Conservation (phyloP, 176 grass and related monocot species). For the Tuctoria greenei region DNA sequence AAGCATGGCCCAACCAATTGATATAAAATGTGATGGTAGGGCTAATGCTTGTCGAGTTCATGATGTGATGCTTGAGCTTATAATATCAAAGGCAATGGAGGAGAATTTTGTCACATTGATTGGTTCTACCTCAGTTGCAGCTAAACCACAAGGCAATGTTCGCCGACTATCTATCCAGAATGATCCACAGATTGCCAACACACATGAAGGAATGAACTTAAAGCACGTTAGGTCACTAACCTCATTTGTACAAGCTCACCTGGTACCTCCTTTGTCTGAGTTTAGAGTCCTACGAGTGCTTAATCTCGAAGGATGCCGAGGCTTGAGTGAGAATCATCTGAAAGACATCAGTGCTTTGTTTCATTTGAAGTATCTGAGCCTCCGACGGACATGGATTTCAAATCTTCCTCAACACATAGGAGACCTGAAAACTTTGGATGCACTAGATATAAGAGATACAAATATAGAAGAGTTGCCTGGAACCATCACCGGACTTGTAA, state of each 20-base stretch:
- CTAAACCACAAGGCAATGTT: not conserved
- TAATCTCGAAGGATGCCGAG: slow-evolving; percentile 10
- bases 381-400: slow-evolving; percentile 32
- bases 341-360: slow-evolving; percentile 18
- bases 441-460: slow-evolving; percentile 32
- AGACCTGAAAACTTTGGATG: slow-evolving; percentile 31
- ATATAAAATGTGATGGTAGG: slow-evolving; percentile 31
- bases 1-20: slow-evolving; percentile 37
- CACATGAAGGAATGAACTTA: slow-evolving; percentile 1
- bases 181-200: not conserved
- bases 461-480: slow-evolving; percentile 36
- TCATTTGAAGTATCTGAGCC: slow-evolving; percentile 32
- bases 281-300: slow-evolving; percentile 32
- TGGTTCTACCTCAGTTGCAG: not conserved
- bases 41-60: slow-evolving; percentile 34
- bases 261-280: slow-evolving; percentile 22
- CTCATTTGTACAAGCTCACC: not conserved
- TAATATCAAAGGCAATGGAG: slow-evolving; percentile 20
- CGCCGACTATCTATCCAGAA: slow-evolving; percentile 17
- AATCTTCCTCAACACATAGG: slow-evolving; percentile 16
- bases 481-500: not conserved
- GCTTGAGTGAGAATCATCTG: slow-evolving; percentile 21
- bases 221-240: slow-evolving; percentile 18
- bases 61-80: slow-evolving; percentile 40
- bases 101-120: slow-evolving; percentile 32